Evolutionary conservation across 2,329 filamentous ascomycete species (phyloP).

Genomic region (Ramularia collo-cygni): DNA sequence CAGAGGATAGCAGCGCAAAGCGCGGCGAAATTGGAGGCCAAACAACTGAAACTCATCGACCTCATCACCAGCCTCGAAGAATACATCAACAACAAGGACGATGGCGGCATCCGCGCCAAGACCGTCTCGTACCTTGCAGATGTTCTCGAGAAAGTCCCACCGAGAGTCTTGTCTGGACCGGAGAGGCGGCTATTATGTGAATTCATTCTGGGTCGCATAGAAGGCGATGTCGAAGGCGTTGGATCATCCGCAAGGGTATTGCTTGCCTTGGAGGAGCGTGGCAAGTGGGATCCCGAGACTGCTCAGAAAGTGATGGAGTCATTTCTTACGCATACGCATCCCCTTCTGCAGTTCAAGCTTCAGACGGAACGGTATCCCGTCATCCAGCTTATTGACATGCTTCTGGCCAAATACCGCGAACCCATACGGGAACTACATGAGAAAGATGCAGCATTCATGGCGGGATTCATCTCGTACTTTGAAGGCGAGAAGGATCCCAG

Average conservation of each 20-base stretch:
- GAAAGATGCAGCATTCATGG: conserved; percentile 47
- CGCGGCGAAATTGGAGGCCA: conserved; percentile 47
- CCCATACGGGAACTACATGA: conserved; percentile 52
- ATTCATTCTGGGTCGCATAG: conserved; percentile 58
- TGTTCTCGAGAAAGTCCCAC: conserved; percentile 44
- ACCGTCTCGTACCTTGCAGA: conserved; percentile 47
- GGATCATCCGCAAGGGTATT: conserved; percentile 54
- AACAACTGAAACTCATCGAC: conserved; percentile 54
- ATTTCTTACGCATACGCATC: conserved; percentile 45
- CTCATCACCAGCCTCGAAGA: conserved; percentile 58
- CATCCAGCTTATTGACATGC: conserved; percentile 52
- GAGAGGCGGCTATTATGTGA: conserved; percentile 55
- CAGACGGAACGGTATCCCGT: conserved; percentile 56
- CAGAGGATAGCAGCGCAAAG: conserved; percentile 37
- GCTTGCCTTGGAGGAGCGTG: conserved; percentile 51
- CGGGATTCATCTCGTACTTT: conserved; percentile 57
- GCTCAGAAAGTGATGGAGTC: conserved; percentile 48
- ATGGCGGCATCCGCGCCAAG: conserved; percentile 53
- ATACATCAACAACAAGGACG: conserved; percentile 59
- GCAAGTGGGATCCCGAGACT: conserved; percentile 53
- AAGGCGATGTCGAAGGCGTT: conserved; percentile 47
- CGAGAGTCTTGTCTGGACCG: conserved; percentile 52
- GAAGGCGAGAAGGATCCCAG: conserved; percentile 63
- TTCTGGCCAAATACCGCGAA: conserved; percentile 55
- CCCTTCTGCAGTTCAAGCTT: conserved; percentile 56